These are phyloP conservation scores for Antarctomyces pellizariae DNA, from an alignment of 495 filamentous ascomycete genomes.

Conservation along the genomic window DNA sequence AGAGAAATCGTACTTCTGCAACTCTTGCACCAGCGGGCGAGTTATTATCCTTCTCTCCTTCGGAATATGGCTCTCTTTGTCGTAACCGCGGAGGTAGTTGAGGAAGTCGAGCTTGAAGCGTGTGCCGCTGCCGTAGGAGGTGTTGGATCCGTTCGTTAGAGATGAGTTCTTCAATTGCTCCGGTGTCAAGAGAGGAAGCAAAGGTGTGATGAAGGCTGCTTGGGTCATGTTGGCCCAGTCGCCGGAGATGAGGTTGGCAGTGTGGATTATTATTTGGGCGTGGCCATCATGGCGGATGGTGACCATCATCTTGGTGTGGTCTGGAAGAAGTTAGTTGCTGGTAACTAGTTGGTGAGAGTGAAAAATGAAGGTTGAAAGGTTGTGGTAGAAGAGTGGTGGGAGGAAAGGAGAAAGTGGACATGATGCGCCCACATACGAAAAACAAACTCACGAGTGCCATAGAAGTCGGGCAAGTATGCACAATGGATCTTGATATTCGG, in stretches of 20 bases:
- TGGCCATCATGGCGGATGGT: slow-evolving; percentile 52
- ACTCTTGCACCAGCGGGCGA: slow-evolving; percentile 24
- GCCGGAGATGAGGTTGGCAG: slow-evolving; percentile 64
- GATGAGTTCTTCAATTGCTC: background rate
- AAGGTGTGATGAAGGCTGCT: slow-evolving; percentile 58
- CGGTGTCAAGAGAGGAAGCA: slow-evolving; percentile 26
- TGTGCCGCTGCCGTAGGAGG: slow-evolving; percentile 30
- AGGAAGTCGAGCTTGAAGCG: slow-evolving; percentile 59
- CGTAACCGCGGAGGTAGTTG: slow-evolving; percentile 48
- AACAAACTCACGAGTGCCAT: slow-evolving; percentile 51
- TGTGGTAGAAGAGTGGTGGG: background rate
- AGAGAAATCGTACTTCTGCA: slow-evolving; percentile 46
- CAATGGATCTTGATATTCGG: slow-evolving; percentile 44
- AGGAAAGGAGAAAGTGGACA: background rate
- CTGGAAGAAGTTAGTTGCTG: no score
- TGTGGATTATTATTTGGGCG: slow-evolving; percentile 69
- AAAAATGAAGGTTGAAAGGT: no score
- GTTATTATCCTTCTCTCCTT: slow-evolving; percentile 23
- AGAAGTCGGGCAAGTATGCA: slow-evolving; percentile 66
- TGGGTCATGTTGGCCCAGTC: slow-evolving; percentile 85
- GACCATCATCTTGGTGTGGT: slow-evolving; percentile 55
- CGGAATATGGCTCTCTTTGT: no score
- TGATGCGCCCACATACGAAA: background rate
- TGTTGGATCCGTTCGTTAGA: background rate
- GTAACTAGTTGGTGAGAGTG: no score